Evolutionary conservation across 2,329 filamentous ascomycete species (phyloP), one percentile per base, ranked within the genome.

Genomic region (Fusarium napiforme): DNA sequence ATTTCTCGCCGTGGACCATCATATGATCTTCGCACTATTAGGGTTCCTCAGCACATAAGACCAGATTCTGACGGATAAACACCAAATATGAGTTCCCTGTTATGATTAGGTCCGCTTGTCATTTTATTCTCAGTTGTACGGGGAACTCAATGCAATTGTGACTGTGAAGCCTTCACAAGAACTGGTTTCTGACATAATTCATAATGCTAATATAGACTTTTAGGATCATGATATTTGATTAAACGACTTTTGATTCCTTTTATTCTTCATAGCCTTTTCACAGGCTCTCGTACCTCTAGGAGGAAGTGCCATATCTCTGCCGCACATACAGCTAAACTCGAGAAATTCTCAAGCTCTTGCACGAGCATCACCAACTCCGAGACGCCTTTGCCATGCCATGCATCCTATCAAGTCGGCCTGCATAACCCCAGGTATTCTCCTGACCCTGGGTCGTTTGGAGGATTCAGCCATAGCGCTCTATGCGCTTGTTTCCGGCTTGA

Each of bases 301-400:
- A 78, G 72, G 69, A 77, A 69, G 67, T 72, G 53, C 72, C 72
- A 74, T 67, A 63, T 75, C 74, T 76, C 76, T 64, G 69, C 75
- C 72, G 74, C 75, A 72, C 75, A 68, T 76, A 78, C 72, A 78
- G 73, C 71, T 65, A 65, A 75, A 76, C 77, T 76, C 62, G 73
- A 77, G 77, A 77, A 78, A 78, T 73, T 76, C 75, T 71, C 74
- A 75, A 70, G 76, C 74, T 74, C 75, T 77, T 78, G 75, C 75
- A 79, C 78, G 74, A 78, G 77, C 74, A 79, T 78, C 77, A 81
- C 80, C 80, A 83, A 83, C 82, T 82, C 82, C 82, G 78, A 82
- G 81, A 83, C 82, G 82, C 82, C 82, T 78, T 80, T 82, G 79
- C 80, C 80, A 83, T 83, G 82, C 79, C 79, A 83, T 83, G 81